Percentiles rank a stretch among this genome's conserved stretches.
Evolutionary conservation across 768 basidiomycete genomes (phyloP).

Genomic region (Naematelia encephala): DNA sequence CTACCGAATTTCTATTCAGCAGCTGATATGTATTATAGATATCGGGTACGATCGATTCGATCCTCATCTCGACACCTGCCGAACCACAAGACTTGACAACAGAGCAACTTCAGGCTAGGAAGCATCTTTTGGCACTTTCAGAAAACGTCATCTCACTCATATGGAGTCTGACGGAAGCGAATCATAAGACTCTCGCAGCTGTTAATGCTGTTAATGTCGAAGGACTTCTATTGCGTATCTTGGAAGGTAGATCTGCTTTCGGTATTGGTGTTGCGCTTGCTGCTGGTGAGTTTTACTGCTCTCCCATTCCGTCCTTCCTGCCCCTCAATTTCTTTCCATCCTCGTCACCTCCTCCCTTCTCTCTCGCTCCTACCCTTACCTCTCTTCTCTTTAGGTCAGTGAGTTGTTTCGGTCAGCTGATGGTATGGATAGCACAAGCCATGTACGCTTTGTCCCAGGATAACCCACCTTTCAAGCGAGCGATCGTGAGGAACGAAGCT

Average conservation of each 20-base stretch:
- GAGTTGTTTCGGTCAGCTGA: too few species aligned
- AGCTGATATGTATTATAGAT: slow-evolving; percentile 59
- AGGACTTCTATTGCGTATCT: slow-evolving; percentile 87
- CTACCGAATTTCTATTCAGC: too few species aligned
- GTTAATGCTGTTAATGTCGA: slow-evolving; percentile 75
- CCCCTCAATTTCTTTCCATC: too few species aligned
- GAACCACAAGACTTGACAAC: slow-evolving; percentile 55
- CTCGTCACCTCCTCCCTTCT: background rate
- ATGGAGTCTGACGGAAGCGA: slow-evolving; percentile 89
- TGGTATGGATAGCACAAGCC: slow-evolving; percentile 66
- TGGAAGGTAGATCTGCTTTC: slow-evolving; percentile 66
- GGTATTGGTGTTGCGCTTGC: slow-evolving; percentile 70
- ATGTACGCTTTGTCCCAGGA: slow-evolving; percentile 91
- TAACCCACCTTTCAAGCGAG: slow-evolving; percentile 69
- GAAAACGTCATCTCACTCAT: slow-evolving; percentile 89
- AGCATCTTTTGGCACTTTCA: slow-evolving; percentile 77
- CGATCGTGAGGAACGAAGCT: slow-evolving; percentile 54
- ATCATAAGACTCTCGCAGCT: slow-evolving; percentile 78
- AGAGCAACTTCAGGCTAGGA: slow-evolving; percentile 64
- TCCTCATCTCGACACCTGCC: slow-evolving; percentile 41
- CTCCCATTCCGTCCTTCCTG: too few species aligned
- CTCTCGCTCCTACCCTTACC: too few species aligned
- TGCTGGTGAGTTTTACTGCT: slow-evolving; percentile 65
- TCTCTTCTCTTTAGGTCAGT: too few species aligned
- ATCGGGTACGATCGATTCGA: slow-evolving; percentile 66